These are phyloP conservation scores for Sphagnum fallax DNA, from an alignment of 228 moss, liverwort and hornwort species.

Conservation along the genomic window DNA sequence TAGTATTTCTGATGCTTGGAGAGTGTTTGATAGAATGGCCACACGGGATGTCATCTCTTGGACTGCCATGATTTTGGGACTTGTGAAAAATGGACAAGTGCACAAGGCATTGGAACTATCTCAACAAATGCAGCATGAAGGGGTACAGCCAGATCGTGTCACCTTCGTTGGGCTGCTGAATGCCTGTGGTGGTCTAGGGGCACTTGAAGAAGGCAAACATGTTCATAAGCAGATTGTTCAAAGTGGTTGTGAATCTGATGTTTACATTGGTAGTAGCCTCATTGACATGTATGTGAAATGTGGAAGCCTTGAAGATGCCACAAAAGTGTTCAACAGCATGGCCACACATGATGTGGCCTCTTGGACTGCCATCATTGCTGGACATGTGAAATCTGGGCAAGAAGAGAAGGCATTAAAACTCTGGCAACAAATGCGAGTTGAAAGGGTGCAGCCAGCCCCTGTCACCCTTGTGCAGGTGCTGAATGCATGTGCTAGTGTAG, in stretches of 20 bases:
- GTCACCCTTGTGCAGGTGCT: not conserved
- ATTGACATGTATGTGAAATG: conserved; percentile 5
- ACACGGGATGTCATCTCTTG: conserved; percentile 1
- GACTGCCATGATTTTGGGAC: conserved; percentile 5
- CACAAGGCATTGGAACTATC: not conserved
- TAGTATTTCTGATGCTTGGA: not conserved
- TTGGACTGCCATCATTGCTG: conserved; percentile 6
- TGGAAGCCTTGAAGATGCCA: not conserved
- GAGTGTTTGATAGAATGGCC: conserved; percentile 3
- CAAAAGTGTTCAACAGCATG: conserved; percentile 3
- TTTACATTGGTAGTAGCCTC: not conserved
- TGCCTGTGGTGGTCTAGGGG: not conserved
- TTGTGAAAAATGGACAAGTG: not conserved
- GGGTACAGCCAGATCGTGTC: conserved; percentile 1
- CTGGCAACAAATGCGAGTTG: not conserved
- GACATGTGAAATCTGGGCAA: not conserved
- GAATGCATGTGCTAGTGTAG: conserved; percentile 1
- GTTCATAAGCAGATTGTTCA: conserved; percentile 2
- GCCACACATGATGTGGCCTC: conserved; percentile 1
- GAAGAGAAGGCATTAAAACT: not conserved
- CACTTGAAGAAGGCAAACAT: not conserved
- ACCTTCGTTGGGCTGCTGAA: conserved; percentile 1
- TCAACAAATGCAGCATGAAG: conserved; percentile 2
- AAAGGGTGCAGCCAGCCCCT: not conserved
- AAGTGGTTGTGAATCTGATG: not conserved